phyloP scores from a whole-genome alignment of 192 early-diverging fungal species.

The Powellomyces hirtus region DNA sequence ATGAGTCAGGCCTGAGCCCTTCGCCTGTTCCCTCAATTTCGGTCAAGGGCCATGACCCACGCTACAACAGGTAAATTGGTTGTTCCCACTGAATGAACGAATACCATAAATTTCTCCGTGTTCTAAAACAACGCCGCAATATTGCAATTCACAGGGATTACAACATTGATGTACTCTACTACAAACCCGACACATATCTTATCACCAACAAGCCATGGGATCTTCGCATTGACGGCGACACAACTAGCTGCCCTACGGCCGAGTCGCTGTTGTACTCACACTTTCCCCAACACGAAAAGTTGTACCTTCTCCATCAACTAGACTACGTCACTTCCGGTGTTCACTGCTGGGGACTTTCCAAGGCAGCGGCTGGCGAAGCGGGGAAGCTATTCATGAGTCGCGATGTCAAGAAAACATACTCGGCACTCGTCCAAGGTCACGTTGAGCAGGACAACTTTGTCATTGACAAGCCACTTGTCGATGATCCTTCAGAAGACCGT shows the following conservation, averaged over 20 bases:
- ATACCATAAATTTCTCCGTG: no score
- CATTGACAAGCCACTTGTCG: constrained; percentile 21
- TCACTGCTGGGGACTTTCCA: constrained; percentile 32
- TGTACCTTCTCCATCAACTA: constrained; percentile 41
- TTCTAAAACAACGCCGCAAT: no score
- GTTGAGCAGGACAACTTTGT: constrained; percentile 27
- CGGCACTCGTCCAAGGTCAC: constrained; percentile 35
- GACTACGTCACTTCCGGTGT: constrained; percentile 44
- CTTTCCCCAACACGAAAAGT: constrained; percentile 26
- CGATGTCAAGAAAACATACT: constrained; percentile 30
- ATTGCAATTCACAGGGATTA: no score
- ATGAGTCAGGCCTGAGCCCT: background rate
- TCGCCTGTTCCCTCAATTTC: constrained; percentile 5
- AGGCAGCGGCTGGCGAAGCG: constrained; percentile 23
- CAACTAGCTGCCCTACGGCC: constrained; percentile 11
- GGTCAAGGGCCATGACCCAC: constrained; percentile 17
- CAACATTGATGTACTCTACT: constrained; percentile 27
- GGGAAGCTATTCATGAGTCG: constrained; percentile 27
- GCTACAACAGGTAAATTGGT: constrained; percentile 23
- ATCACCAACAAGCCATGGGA: constrained; percentile 25
- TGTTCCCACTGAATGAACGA: no score
- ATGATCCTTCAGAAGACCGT: constrained; percentile 23
- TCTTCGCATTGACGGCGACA: constrained; percentile 29
- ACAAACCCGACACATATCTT: constrained; percentile 19
- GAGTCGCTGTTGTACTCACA: constrained; percentile 20